Base-by-base conservation (phyloP, 148 eudicot species). In the Gaultheria prostrata region DNA sequence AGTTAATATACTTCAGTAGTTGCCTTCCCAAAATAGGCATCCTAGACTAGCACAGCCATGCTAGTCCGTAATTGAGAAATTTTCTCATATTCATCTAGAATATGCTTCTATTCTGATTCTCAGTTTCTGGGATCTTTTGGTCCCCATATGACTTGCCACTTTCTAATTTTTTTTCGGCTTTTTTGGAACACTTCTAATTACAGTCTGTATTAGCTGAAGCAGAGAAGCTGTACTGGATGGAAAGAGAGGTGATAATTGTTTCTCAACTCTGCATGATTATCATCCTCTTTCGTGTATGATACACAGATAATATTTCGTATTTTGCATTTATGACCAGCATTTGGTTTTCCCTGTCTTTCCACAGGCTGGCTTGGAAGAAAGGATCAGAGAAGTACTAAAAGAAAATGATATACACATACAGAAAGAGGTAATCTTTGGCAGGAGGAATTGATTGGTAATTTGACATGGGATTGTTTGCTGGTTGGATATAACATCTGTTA, bases 191-290 rank as follows among this genome's bases (percentile, higher is more conserved):
- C 35, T 35, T 86, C 73, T 79, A 26, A 83, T 87, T 72, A 77
- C 89, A 91, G 93, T 71, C 82, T 83, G 59, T 30, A 45, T 83
- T 85, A 77, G 86, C 81, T 85, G 84, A 88, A 80, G 84, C 35
- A 56, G 93, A 84, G 84, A 87, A 87, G 74, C 85, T 81, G 79
- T 56, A 89, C 67, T 88, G 87, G 91, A 78, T 85, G 73, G 86
- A 84, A 78, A 89, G 87, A 87, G 90, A 90, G 91, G 93, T 85
- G 82, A 83, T 81, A 26, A 57, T 72, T 51, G 18, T 57, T 45
- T 48, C 63, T 80, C 18, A 32, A 54, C 32, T 32, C 57, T 43
- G 56, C 26, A 26, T 30, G 28, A 76, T 49, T 48, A 57, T 14
- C 15, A 8, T 45, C 21, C 15, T 80, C 48, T 80, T 46, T 32